Conservation (phyloP, 2,329 filamentous ascomycete genomes). For the Claviceps purpurea region DNA sequence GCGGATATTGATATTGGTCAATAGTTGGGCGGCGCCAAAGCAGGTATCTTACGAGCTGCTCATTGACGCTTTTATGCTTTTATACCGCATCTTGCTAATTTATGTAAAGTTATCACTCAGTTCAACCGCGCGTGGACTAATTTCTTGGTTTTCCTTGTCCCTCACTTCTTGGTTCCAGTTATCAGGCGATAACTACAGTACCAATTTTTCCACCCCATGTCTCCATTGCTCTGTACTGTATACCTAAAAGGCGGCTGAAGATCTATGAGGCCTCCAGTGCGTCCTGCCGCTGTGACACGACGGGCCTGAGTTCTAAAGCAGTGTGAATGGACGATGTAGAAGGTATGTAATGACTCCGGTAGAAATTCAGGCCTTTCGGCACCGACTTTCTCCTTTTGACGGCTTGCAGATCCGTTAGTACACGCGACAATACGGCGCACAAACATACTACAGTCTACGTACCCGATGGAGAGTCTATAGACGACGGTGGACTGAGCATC, state of each 20-base stretch:
- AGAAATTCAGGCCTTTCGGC: neutral
- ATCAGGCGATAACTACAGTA: neutral
- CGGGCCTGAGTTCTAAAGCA: neutral
- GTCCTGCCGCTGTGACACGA: neutral
- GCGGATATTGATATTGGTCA: too few relatives aligned
- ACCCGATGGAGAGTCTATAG: neutral
- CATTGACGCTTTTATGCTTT: neutral
- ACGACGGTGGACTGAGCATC: conserved; percentile 4
- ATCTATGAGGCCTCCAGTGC: neutral
- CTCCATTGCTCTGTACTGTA: too few relatives aligned
- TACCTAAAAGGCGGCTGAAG: too few relatives aligned
- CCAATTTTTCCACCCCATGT: too few relatives aligned
- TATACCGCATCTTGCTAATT: neutral
- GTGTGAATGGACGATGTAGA: conserved; percentile 10
- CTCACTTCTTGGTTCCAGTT: neutral
- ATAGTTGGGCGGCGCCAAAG: too few relatives aligned
- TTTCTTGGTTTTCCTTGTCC: neutral
- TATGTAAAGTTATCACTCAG: too few relatives aligned
- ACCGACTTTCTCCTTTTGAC: neutral
- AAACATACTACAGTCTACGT: neutral
- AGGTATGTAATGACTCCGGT: conserved; percentile 8
- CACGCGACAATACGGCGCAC: neutral
- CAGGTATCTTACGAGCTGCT: neutral
- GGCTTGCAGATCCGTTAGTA: neutral
- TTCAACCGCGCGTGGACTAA: neutral